These are phyloP conservation scores for Akanthomyces uredinophilus DNA, from an alignment of 2,329 filamentous ascomycete species.

Conservation along the genomic window DNA sequence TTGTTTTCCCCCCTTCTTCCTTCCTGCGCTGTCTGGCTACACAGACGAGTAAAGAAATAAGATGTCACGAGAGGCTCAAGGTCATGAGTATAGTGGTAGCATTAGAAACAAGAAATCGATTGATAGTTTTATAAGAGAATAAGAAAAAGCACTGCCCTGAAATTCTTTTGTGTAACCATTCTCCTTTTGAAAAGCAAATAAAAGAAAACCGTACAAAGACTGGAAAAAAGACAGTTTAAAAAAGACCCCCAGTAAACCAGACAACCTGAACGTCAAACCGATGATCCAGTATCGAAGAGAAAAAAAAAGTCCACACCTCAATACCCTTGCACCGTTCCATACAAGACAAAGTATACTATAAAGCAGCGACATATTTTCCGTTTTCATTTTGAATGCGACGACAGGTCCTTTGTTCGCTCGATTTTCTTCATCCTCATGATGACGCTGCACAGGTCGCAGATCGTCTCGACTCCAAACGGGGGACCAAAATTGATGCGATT, in stretches of 20 bases:
- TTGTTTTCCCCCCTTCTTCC: background rate
- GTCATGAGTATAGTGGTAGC: background rate
- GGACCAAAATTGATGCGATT: too few species aligned
- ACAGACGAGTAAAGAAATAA: background rate
- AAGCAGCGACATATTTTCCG: background rate
- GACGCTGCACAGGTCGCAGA: background rate
- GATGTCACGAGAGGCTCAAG: background rate
- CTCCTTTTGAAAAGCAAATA: conserved; percentile 8
- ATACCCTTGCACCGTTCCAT: background rate
- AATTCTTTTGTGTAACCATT: conserved; percentile 16
- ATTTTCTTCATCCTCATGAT: background rate
- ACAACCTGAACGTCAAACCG: background rate
- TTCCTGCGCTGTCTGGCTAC: background rate
- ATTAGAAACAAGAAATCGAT: background rate
- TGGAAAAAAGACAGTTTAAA: background rate
- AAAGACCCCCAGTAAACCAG: background rate
- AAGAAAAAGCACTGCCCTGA: background rate
- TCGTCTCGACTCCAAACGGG: background rate
- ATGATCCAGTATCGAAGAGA: background rate
- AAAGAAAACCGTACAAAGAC: background rate
- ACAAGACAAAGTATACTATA: background rate
- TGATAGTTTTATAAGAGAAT: background rate
- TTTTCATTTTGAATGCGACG: background rate
- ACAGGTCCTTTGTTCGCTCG: background rate
- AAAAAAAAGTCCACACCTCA: background rate